phyloP scores from a whole-genome alignment of 2,329 filamentous ascomycete genomes.

The Sarocladiaceae sp. region DNA sequence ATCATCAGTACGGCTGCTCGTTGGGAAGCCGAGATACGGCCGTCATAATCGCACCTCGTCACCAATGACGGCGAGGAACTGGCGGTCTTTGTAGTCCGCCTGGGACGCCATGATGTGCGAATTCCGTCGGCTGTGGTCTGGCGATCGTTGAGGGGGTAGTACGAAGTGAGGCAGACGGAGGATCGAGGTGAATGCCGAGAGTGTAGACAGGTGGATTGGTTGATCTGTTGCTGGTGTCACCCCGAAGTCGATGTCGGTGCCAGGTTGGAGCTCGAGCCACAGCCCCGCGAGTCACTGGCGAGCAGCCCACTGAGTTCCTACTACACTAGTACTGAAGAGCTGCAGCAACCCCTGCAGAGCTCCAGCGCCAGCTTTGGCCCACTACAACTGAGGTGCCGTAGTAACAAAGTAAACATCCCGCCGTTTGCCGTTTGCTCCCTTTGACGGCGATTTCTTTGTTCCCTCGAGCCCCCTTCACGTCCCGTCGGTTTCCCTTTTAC shows the following conservation, averaged over 20 bases:
- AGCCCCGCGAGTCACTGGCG: constrained; percentile 16
- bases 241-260: constrained; percentile 1
- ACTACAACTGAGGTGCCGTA: constrained; percentile 7
- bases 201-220: not conserved
- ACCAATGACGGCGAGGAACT: constrained; percentile 96
- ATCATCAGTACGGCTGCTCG: constrained; percentile 18
- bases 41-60: constrained; percentile 65
- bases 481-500: not conserved
- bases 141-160: not conserved
- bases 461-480: not conserved
- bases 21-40: constrained; percentile 1
- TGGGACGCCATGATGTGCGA: constrained; percentile 41
- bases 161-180: not conserved
- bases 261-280: constrained; percentile 23
- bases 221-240: not conserved
- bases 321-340: not conserved
- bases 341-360: constrained; percentile 1
- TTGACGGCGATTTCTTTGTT: not conserved
- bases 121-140: not conserved
- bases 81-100: constrained; percentile 70
- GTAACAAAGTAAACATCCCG: constrained; percentile 12
- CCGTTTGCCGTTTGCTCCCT: constrained; percentile 3
- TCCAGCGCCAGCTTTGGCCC: constrained; percentile 2
- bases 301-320: not conserved
- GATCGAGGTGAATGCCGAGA: not conserved